A percentile compares a stretch with the other conserved stretches of the same genome.
phyloP scores from a whole-genome alignment of 495 filamentous ascomycete genomes.

The Pseudoneurospora amorphoporcata region DNA sequence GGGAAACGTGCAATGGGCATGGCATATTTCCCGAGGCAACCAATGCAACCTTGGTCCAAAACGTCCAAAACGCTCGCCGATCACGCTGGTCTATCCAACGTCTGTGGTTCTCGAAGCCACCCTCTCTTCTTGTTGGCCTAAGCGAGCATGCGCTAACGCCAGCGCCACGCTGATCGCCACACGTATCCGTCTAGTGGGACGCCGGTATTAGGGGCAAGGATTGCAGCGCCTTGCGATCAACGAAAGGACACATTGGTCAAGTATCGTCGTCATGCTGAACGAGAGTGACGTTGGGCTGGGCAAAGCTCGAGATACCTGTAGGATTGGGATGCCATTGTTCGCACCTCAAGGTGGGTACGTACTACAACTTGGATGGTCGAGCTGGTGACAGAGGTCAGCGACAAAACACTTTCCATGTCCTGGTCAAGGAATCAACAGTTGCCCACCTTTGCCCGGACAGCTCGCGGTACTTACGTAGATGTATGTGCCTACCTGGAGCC shows the following conservation, averaged over 20 bases:
- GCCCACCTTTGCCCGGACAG: not conserved
- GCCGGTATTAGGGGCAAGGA: not conserved
- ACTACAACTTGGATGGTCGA: not conserved
- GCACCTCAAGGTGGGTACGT: not conserved
- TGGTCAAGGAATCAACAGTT: not conserved
- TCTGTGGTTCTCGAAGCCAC: not conserved
- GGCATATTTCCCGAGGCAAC: not conserved
- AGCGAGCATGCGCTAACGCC: not conserved
- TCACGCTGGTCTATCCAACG: not conserved
- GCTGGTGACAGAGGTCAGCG: not conserved
- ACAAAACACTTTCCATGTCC: not conserved
- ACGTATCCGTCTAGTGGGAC: not conserved
- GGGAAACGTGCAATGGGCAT: not conserved
- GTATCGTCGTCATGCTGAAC: not conserved
- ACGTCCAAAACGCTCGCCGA: not conserved
- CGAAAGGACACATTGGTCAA: not conserved
- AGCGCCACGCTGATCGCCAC: not conserved
- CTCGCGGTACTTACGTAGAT: not conserved
- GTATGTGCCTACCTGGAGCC: not conserved
- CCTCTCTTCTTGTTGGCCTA: not conserved
- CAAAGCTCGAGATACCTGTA: not conserved
- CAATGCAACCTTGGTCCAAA: not conserved
- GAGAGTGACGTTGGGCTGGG: not conserved
- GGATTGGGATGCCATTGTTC: not conserved
- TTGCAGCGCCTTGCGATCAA: not conserved